A percentile compares a stretch with the other conserved stretches of the same genome.
phyloP scores from a whole-genome alignment of 768 basidiomycete genomes.

The Rhizopogon sp. region DNA sequence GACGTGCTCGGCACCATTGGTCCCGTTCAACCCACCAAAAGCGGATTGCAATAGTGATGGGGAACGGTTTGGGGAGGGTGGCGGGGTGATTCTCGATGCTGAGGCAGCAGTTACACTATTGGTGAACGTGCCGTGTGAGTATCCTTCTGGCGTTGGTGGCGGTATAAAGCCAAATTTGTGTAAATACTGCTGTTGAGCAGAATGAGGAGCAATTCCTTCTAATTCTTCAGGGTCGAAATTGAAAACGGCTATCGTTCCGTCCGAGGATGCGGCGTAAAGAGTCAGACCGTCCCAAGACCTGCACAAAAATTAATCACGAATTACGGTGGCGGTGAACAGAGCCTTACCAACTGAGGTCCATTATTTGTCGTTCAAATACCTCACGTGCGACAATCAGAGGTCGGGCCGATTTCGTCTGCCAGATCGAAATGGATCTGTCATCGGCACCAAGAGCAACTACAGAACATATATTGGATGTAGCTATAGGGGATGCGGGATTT shows the following conservation, averaged over 20 bases:
- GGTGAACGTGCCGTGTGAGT: constrained; percentile 44
- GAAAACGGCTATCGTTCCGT: constrained; percentile 90
- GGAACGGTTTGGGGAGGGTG: constrained; percentile 40
- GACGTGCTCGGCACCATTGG: constrained; percentile 51
- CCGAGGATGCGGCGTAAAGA: constrained; percentile 92
- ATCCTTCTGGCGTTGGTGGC: constrained; percentile 66
- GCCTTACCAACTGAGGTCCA: constrained; percentile 91
- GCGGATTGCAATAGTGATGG: constrained; percentile 31
- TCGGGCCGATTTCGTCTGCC: constrained; percentile 90
- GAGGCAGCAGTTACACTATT: constrained; percentile 18
- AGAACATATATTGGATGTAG: constrained; percentile 82
- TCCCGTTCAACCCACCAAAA: constrained; percentile 31
- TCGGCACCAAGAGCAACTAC: constrained; percentile 93
- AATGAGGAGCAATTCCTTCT: constrained; percentile 72
- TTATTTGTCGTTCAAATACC: constrained; percentile 89
- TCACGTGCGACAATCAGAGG: constrained; percentile 93
- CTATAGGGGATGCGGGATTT: constrained; percentile 58
- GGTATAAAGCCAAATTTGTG: constrained; percentile 73
- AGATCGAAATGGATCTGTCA: constrained; percentile 89
- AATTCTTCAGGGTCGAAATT: constrained; percentile 76
- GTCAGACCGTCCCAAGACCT: constrained; percentile 94
- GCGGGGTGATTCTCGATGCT: constrained; percentile 37
- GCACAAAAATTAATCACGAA: constrained; percentile 5
- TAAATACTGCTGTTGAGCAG: constrained; percentile 74
- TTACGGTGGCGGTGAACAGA: not conserved